Percentiles rank a stretch among this genome's conserved stretches.
Evolutionary conservation across 2,329 filamentous ascomycete species (phyloP).

Genomic region (Aschersonia sp.): DNA sequence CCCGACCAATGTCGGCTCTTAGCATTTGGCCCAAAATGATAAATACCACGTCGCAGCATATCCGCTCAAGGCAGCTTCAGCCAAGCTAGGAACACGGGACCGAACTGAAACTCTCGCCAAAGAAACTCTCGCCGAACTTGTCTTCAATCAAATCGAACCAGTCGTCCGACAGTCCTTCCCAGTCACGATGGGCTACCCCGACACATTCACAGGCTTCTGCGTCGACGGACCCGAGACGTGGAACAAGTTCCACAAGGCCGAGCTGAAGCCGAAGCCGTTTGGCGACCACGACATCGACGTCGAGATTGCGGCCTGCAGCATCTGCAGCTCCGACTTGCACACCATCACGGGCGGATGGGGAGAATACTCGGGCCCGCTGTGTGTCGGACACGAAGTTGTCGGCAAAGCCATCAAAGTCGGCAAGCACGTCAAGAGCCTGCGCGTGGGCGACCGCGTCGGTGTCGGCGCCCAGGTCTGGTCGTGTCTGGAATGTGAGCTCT

Average conservation of each 20-base stretch:
- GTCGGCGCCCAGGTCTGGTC: slow-evolving; percentile 46
- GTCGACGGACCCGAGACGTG: slow-evolving; percentile 26
- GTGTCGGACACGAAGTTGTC: slow-evolving; percentile 45
- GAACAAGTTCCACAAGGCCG: slow-evolving; percentile 23
- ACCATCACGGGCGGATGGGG: slow-evolving; percentile 44
- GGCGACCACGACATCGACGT: slow-evolving; percentile 40
- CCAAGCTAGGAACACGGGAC: too few species aligned
- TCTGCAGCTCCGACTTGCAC: slow-evolving; percentile 48
- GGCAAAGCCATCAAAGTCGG: slow-evolving; percentile 37
- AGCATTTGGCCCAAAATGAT: not conserved
- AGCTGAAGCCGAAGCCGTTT: slow-evolving; percentile 23
- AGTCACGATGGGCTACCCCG: slow-evolving; percentile 26
- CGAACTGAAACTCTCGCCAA: too few species aligned
- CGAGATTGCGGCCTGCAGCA: slow-evolving; percentile 55
- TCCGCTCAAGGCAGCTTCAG: not conserved
- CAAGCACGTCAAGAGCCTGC: slow-evolving; percentile 28
- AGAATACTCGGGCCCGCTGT: slow-evolving; percentile 27
- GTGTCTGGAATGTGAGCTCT: slow-evolving; percentile 35
- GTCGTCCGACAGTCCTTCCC: not conserved
- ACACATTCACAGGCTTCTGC: slow-evolving; percentile 27
- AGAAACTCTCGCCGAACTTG: too few species aligned
- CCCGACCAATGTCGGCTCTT: not conserved
- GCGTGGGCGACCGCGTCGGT: slow-evolving; percentile 49
- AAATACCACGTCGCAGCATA: not conserved
- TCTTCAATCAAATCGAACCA: too few species aligned